Percentiles rank a stretch among this genome's conserved stretches.
phyloP scores from a whole-genome alignment of 2,329 filamentous ascomycete genomes.

The Penicillium sp. region DNA sequence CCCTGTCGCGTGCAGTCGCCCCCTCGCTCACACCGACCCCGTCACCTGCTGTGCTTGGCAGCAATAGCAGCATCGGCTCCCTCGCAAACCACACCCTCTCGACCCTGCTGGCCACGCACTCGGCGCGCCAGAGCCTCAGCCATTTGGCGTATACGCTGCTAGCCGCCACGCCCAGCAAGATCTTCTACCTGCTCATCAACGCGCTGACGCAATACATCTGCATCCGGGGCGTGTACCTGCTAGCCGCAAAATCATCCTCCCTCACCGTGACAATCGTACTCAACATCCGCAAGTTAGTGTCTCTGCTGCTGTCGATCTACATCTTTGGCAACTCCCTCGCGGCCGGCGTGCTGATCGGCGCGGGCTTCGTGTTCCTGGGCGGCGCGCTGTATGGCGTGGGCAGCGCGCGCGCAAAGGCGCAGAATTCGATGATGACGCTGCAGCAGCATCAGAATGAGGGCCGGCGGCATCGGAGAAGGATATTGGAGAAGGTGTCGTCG shows the following conservation, averaged over 20 bases:
- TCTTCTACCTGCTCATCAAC: slow-evolving; percentile 41
- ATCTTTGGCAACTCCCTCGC: slow-evolving; percentile 84
- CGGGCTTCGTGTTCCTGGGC: slow-evolving; percentile 79
- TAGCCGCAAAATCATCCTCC: slow-evolving; percentile 82
- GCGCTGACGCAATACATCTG: slow-evolving; percentile 90
- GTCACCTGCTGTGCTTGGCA: neutral
- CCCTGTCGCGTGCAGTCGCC: neutral
- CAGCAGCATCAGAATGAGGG: slow-evolving; percentile 9
- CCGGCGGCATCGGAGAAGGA: neutral
- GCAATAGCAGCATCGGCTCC: neutral
- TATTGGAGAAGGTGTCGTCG: neutral
- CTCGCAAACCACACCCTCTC: slow-evolving; percentile 5
- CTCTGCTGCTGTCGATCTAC: slow-evolving; percentile 85
- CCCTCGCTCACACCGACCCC: neutral
- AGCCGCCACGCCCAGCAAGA: slow-evolving; percentile 29
- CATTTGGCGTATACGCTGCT: slow-evolving; percentile 23
- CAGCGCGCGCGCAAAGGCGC: slow-evolving; percentile 31
- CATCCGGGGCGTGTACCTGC: slow-evolving; percentile 92
- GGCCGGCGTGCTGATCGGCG: slow-evolving; percentile 72
- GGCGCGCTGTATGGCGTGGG: slow-evolving; percentile 90
- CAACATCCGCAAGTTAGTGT: slow-evolving; percentile 91
- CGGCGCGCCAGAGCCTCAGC: slow-evolving; percentile 17
- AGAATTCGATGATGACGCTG: slow-evolving; percentile 2
- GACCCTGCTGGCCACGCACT: slow-evolving; percentile 1
- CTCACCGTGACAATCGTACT: slow-evolving; percentile 95